Evolutionary conservation across 768 basidiomycete genomes (phyloP).

Genomic region (Phylloporus sp.): DNA sequence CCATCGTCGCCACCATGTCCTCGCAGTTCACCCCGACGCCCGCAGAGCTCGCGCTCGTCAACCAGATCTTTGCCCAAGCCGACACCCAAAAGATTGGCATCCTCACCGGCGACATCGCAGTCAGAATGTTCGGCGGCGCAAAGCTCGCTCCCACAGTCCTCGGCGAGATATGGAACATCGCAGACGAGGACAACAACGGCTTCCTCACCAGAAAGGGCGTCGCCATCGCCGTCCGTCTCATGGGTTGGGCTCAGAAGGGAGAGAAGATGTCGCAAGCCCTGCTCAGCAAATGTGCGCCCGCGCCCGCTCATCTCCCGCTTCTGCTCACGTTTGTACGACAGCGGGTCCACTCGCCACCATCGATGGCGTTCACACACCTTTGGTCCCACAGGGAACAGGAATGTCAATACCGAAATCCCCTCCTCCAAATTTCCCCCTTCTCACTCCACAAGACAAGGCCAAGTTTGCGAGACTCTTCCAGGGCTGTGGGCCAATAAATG

Average conservation of each 20-base stretch:
- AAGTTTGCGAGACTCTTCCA: slow-evolving; percentile 82
- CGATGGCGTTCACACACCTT: slow-evolving; percentile 51
- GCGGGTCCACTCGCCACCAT: slow-evolving; percentile 83
- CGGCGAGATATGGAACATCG: slow-evolving; percentile 90
- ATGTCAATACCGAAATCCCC: slow-evolving; percentile 61
- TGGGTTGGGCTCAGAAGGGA: slow-evolving; percentile 89
- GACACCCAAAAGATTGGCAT: slow-evolving; percentile 80
- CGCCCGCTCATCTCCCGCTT: neutral
- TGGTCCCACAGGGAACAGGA: slow-evolving; percentile 53
- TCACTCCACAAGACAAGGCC: slow-evolving; percentile 74
- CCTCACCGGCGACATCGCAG: slow-evolving; percentile 86
- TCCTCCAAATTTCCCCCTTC: slow-evolving; percentile 51
- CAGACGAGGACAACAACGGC: slow-evolving; percentile 92
- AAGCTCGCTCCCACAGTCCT: slow-evolving; percentile 72
- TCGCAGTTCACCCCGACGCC: slow-evolving; percentile 42
- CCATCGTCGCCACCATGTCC: slow-evolving; percentile 31
- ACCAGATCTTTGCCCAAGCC: slow-evolving; percentile 65
- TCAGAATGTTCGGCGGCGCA: slow-evolving; percentile 79
- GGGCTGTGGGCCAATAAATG: slow-evolving; percentile 64
- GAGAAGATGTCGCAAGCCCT: slow-evolving; percentile 60
- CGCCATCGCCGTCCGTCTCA: slow-evolving; percentile 81
- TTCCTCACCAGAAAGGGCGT: slow-evolving; percentile 86
- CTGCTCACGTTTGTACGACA: slow-evolving; percentile 32
- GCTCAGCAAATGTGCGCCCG: slow-evolving; percentile 62
- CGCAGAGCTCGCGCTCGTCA: slow-evolving; percentile 53